These are phyloP conservation scores for Apophysomyces variabilis DNA, from an alignment of 371 early-diverging fungal species.

Conservation along the genomic window DNA sequence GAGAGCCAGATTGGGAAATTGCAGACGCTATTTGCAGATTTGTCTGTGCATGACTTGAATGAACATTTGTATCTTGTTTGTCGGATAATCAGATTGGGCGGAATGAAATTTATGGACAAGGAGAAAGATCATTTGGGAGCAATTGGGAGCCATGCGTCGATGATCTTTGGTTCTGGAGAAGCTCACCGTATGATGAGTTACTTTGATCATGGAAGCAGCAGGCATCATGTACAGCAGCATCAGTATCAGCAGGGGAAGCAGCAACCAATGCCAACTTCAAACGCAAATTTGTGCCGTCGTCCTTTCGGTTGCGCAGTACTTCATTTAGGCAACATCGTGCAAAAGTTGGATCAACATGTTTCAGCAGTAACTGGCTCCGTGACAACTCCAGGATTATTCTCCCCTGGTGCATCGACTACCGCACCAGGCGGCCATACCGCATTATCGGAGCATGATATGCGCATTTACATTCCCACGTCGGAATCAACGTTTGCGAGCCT, in stretches of 20 bases:
- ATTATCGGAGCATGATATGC: constrained; percentile 55
- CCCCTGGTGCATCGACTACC: constrained; percentile 11
- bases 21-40: constrained; percentile 62
- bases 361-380: constrained; percentile 10
- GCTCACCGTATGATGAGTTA: constrained; percentile 21
- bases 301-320: constrained; percentile 75
- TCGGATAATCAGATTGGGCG: constrained; percentile 65
- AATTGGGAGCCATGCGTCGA: constrained; percentile 35
- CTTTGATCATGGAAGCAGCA: constrained; percentile 14
- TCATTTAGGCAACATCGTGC: constrained; percentile 50
- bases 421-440: not conserved
- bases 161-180: constrained; percentile 30
- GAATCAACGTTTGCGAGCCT: constrained; percentile 61
- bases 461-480: constrained; percentile 56
- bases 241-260: constrained; percentile 16
- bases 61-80: constrained; percentile 67
- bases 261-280: not conserved
- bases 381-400: constrained; percentile 11
- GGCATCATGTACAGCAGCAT: constrained; percentile 17
- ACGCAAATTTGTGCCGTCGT: constrained; percentile 40
- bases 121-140: constrained; percentile 44
- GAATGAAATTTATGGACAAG: constrained; percentile 62
- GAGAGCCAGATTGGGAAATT: constrained; percentile 55
- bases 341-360: constrained; percentile 21
- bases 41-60: constrained; percentile 56